Evolutionary conservation across 768 basidiomycete genomes (phyloP).

Genomic region (Lyophyllum decastes): DNA sequence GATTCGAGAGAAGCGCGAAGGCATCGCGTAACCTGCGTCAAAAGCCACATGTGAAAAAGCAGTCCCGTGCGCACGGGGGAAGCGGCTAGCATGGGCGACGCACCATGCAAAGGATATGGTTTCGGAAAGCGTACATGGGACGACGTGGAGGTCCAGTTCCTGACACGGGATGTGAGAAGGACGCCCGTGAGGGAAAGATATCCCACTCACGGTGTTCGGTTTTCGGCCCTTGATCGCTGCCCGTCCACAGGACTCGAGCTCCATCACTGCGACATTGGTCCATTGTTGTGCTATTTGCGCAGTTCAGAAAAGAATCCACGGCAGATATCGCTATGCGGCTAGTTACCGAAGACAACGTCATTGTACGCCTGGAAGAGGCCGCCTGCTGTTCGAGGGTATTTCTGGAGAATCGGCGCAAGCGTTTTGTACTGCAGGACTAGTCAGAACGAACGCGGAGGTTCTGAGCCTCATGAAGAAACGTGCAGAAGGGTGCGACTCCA

Average conservation of each 20-base stretch:
- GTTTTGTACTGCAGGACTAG: conserved; percentile 38
- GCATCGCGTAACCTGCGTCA: conserved; percentile 53
- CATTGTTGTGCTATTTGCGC: conserved; percentile 65
- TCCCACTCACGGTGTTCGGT: conserved; percentile 46
- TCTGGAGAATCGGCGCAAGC: conserved; percentile 48
- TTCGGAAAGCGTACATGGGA: conserved; percentile 72
- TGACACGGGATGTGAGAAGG: conserved; percentile 21
- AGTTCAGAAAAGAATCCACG: neutral
- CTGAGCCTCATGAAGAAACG: neutral
- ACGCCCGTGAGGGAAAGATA: neutral
- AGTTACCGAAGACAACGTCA: conserved; percentile 62
- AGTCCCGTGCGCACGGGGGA: neutral
- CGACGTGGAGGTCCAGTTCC: conserved; percentile 49
- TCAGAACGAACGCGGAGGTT: neutral
- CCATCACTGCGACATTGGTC: conserved; percentile 62
- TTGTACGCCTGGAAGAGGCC: conserved; percentile 77
- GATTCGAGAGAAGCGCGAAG: conserved; percentile 50
- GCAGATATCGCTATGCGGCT: no score
- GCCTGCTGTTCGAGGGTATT: conserved; percentile 64
- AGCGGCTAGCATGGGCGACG: conserved; percentile 13
- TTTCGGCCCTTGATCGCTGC: conserved; percentile 62
- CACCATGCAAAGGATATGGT: conserved; percentile 65
- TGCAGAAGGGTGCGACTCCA: conserved; percentile 29
- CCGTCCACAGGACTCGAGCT: conserved; percentile 54
- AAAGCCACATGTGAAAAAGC: neutral